Percentiles rank a stretch among this genome's conserved stretches.
These are phyloP conservation scores for Stagonosporopsis chrysanthemi DNA, from an alignment of 2,329 filamentous ascomycete genomes.

Conservation along the genomic window DNA sequence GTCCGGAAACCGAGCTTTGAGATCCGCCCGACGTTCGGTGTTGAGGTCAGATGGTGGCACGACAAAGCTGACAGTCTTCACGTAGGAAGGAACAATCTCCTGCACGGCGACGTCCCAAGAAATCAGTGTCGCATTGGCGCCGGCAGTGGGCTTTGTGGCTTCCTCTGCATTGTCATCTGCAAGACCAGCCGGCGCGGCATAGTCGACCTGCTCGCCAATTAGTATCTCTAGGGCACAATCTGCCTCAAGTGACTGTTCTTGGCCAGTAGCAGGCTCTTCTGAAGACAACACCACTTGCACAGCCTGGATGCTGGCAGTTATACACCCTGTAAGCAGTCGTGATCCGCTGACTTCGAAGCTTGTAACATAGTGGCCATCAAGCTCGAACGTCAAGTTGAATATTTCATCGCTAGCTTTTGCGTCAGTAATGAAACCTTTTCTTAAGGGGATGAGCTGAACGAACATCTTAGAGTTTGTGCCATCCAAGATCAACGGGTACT, in stretches of 20 bases:
- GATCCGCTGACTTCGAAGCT: neutral
- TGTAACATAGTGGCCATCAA: neutral
- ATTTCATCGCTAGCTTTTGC: neutral
- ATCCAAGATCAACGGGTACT: neutral
- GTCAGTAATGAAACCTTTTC: neutral
- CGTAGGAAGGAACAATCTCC: neutral
- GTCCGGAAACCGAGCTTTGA: neutral
- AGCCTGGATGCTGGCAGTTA: neutral
- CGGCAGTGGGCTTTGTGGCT: neutral
- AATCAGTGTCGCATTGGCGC: neutral
- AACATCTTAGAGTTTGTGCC: neutral
- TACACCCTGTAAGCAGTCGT: constrained; percentile 2
- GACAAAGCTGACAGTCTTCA: neutral
- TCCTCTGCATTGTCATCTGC: neutral
- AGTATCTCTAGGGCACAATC: neutral
- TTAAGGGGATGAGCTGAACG: neutral
- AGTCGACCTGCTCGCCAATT: neutral
- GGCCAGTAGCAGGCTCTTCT: neutral
- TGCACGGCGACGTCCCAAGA: neutral
- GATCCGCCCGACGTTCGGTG: neutral
- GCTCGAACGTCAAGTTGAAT: neutral
- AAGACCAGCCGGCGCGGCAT: neutral
- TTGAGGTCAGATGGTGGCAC: neutral
- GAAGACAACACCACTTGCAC: neutral
- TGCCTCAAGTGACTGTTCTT: neutral